Base-by-base conservation (phyloP, 1,284 basidiomycete genomes). In the Apiotrichum veenhuisii region DNA sequence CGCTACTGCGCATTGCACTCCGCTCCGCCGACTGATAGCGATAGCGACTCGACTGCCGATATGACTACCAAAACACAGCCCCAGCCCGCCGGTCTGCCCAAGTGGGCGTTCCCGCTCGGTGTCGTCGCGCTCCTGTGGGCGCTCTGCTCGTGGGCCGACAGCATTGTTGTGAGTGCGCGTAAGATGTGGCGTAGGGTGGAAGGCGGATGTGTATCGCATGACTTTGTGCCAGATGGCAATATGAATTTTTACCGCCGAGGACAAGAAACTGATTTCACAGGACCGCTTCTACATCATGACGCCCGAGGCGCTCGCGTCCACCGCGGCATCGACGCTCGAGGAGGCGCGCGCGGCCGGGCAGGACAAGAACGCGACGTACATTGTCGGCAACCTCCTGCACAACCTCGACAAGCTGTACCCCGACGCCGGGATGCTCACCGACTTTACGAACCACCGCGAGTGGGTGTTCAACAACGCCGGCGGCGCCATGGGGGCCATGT, bases 391-490 rank as follows among this genome's bases (percentile, higher is more conserved):
- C 11, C 87, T 95, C 77, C 84, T 94, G 70, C 73, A 82, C 43
- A 84, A 89, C 74, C 89, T 96, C 64, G 80, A 90, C 55, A 74
- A 79, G 14, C 85, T 84, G 10, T 87, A 91, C 55, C 77, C 75
- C 41, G 68, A 78, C 38, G 80, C 87, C 50, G 78, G 82, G 15
- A 67, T 92, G 63, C 87, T 88, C 74, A 76, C 82, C 22, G 74
- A 88, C 54, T 77, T 73, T 76, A 64, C 80, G 9, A 80, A 82
- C 48, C 68, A 67, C 22, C 55, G 69, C 42, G 93, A 98, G 71
- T 98, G 95, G 95, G 85, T 98, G 43, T 91, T 96, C 79, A 98
- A 88, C 81, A 98, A 98, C 71, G 95, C 95, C 1, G 95, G 94
- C 20, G 95, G 96, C 52, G 95, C 96, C 0, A 98, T 98, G 95